Percentiles rank a stretch among this genome's conserved stretches.
These are phyloP conservation scores for Aspergillus avenaceus DNA, from an alignment of 495 filamentous ascomycete species.

Conservation along the genomic window DNA sequence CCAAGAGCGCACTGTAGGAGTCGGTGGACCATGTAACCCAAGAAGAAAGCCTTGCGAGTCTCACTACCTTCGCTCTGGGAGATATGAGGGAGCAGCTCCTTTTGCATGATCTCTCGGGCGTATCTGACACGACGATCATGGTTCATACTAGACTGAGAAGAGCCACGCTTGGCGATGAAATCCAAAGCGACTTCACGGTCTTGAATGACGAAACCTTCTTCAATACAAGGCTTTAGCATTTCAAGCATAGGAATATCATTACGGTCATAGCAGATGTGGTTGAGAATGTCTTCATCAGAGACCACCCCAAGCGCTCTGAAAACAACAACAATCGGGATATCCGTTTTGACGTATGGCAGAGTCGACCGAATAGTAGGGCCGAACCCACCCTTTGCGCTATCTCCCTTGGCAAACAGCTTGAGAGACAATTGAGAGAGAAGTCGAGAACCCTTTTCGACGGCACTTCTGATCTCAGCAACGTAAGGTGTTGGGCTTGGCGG, in stretches of 20 bases:
- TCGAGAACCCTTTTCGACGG: constrained; percentile 91
- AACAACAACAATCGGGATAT: constrained; percentile 89
- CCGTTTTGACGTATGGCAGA: constrained; percentile 87
- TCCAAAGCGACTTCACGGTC: constrained; percentile 94
- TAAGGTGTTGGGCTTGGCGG: constrained; percentile 82
- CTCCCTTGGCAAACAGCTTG: constrained; percentile 81
- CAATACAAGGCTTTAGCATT: constrained; percentile 92
- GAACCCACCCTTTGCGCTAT: constrained; percentile 69
- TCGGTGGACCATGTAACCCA: constrained; percentile 97
- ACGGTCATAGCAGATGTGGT: constrained; percentile 93
- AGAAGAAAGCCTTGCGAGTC: constrained; percentile 94
- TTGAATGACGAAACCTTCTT: constrained; percentile 93
- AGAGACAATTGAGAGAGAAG: constrained; percentile 87
- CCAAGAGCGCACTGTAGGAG: constrained; percentile 89
- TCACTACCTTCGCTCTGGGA: constrained; percentile 95
- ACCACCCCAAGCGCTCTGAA: constrained; percentile 95
- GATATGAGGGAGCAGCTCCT: constrained; percentile 94
- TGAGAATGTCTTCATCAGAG: constrained; percentile 95
- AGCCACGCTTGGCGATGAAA: constrained; percentile 89
- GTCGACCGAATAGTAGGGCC: constrained; percentile 86
- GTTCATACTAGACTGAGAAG: constrained; percentile 63
- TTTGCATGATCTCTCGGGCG: constrained; percentile 90
- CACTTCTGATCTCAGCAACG: constrained; percentile 92
- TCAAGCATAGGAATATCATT: constrained; percentile 97
- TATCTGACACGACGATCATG: constrained; percentile 85